A percentile compares a stretch with the other conserved stretches of the same genome.
phyloP scores from a whole-genome alignment of 192 early-diverging fungal species.

The Dissophora ornata region DNA sequence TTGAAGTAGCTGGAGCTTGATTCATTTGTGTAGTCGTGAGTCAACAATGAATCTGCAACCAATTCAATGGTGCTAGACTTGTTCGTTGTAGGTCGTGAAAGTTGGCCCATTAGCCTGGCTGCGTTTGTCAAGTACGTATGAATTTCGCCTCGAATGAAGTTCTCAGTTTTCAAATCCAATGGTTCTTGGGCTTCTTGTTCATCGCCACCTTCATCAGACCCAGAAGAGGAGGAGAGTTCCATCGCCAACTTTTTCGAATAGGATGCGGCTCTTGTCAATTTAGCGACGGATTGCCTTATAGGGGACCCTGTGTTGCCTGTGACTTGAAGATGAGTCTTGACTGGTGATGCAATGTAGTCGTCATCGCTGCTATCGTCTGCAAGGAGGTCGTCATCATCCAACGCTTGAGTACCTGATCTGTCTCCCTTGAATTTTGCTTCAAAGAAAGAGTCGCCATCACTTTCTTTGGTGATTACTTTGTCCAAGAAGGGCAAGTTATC shows the following conservation, averaged over 20 bases:
- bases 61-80: background rate
- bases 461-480: background rate
- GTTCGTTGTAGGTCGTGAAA: background rate
- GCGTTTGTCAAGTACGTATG: background rate
- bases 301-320: background rate
- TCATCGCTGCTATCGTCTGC: background rate
- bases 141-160: background rate
- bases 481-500: background rate
- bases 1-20: background rate
- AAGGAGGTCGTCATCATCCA: background rate
- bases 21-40: background rate
- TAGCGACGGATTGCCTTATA: background rate
- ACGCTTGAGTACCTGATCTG: background rate
- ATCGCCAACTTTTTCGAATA: too few species aligned
- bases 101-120: background rate
- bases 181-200: background rate
- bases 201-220: background rate
- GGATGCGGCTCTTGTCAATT: slow-evolving; percentile 1
- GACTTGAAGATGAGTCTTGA: background rate
- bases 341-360: background rate
- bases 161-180: background rate
- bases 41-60: slow-evolving; percentile 3
- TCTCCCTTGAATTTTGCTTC: background rate
- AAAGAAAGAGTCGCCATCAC: background rate
- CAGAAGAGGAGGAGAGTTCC: too few species aligned